Evolutionary conservation across 2,329 filamentous ascomycete species (phyloP), one percentile per base, ranked within the genome.

Genomic region (Ramularia endophylla): DNA sequence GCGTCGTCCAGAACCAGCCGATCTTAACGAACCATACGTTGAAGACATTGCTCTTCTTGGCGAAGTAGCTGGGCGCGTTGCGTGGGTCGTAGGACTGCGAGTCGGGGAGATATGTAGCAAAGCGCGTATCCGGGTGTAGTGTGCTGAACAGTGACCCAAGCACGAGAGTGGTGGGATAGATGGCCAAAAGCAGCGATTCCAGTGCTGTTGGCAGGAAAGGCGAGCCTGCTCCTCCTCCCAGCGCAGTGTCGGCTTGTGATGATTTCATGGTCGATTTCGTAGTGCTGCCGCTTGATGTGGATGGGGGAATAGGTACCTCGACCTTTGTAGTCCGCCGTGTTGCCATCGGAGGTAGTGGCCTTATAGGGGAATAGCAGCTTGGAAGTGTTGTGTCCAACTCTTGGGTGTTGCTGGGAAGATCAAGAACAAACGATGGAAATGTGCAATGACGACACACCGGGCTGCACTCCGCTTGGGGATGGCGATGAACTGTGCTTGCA

Each of bases 11-110:
- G 36, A 82, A 77, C 92, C 92, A 98, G 47, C 90, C 90, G 40
- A 85, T 74, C 72, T 98, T 98, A 58, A 98, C 92, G 60, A 97
- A 98, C 56, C 88, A 77, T 34, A 85, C 65, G 62, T 98, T 98
- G 75, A 97, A 85, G 38, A 95, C 56, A 68, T 98, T 98, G 63
- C 80, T 76, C 67, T 98, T 98, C 55, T 83, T 83, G 34, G 92
- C 90, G 63, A 98, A 98, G 71, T 97, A 98, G 61, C 76, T 83
- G 2, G 85, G 85, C 37, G 83, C 77, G 4, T 72, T 63, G 29
- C 64, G 60, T 43, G 64, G 73, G 3, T 71, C 65, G 65, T 86
- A 83, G 9, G 83, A 75, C 59, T 88, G 84, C 17, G 74, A 64
- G 29, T 67, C 57, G 2, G 71, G 63, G 50, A 80, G 77, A 70